Base-by-base conservation (phyloP, 768 basidiomycete genomes). In the Suillus ampliporus region DNA sequence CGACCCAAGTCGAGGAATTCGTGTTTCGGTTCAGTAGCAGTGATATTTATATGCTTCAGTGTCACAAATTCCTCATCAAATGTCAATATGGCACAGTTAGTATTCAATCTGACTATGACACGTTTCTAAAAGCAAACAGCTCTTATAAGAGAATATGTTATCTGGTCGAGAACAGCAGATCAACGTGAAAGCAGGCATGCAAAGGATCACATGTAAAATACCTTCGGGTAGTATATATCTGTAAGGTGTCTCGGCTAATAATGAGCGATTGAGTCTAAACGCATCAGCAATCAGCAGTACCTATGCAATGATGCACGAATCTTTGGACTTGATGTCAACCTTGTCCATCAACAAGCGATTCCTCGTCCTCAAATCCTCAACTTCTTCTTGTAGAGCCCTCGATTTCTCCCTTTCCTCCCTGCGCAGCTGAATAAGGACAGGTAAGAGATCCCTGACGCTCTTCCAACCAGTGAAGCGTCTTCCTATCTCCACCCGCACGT, bases 321-420 rank as follows among this genome's bases (percentile, higher is more conserved):
- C 76, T 44, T 62, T 67, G 19, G 63, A 61, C 40, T 66, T 61
- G 26, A 67, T 34, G 10, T 63, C 65, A 11, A 52, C 67, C 60
- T 63, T 70, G 40, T 79, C 84, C 74, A 76, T 78, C 68, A 85
- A 67, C 21, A 85, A 70, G 35, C 71, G 74, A 56, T 76, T 83
- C 61, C 83, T 74, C 64, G 80, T 75, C 60, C 82, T 73, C 67
- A 87, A 65, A 63, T 86, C 86, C 70, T 83, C 79, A 48, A 85
- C 79, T 66, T 86, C 84, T 34, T 69, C 69, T 66, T 77, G 71
- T 69, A 86, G 62, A 61, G 71, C 72, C 52, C 66, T 69, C 61
- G 77, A 70, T 51, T 77, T 75, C 64, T 74, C 75, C 57, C 75
- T 68, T 65, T 86, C 86, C 69, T 85, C 78, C 56, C 73, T 69